Percentiles rank a stretch among this genome's conserved stretches.
These are phyloP conservation scores for Globisporangium nagaii DNA, from an alignment of 352 stramenopile genomes.

Conservation along the genomic window DNA sequence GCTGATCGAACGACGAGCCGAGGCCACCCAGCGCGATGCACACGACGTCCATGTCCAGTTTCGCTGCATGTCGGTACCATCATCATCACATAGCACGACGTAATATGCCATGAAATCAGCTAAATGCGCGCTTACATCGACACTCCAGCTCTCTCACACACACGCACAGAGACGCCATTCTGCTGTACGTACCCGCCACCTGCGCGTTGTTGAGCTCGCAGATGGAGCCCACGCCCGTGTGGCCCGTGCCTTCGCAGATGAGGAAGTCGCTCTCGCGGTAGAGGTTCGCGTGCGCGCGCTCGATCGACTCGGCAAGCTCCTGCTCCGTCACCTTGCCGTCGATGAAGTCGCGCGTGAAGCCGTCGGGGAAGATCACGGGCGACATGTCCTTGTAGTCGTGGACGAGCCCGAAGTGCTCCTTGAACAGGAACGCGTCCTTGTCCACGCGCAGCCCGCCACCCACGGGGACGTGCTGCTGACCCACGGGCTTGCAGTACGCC, in stretches of 20 bases:
- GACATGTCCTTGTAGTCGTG: conserved; percentile 97
- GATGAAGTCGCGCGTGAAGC: conserved; percentile 96
- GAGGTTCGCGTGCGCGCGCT: conserved; percentile 74
- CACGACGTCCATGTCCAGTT: conserved; percentile 79
- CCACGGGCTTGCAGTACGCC: conserved; percentile 95
- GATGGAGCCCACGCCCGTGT: conserved; percentile 89
- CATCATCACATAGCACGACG: no score
- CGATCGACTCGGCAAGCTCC: conserved; percentile 79
- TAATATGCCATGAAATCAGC: not conserved
- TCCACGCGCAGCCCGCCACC: conserved; percentile 81
- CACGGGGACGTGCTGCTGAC: conserved; percentile 90
- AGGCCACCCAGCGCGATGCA: conserved; percentile 75
- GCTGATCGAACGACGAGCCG: conserved; percentile 81
- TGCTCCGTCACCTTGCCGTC: conserved; percentile 91
- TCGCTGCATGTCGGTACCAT: conserved; percentile 33
- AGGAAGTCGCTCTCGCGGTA: conserved; percentile 87
- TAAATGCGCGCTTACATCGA: no score
- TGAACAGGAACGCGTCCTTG: conserved; percentile 94
- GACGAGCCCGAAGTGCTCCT: conserved; percentile 95
- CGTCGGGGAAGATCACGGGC: conserved; percentile 95
- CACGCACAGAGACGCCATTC: not conserved
- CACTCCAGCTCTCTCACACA: no score
- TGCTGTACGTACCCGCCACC: conserved; percentile 55
- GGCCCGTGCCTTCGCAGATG: conserved; percentile 93
- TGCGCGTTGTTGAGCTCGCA: conserved; percentile 89